These are phyloP conservation scores for Nadsonia fulvescens DNA, from an alignment of 805 yeast species.

Conservation along the genomic window DNA sequence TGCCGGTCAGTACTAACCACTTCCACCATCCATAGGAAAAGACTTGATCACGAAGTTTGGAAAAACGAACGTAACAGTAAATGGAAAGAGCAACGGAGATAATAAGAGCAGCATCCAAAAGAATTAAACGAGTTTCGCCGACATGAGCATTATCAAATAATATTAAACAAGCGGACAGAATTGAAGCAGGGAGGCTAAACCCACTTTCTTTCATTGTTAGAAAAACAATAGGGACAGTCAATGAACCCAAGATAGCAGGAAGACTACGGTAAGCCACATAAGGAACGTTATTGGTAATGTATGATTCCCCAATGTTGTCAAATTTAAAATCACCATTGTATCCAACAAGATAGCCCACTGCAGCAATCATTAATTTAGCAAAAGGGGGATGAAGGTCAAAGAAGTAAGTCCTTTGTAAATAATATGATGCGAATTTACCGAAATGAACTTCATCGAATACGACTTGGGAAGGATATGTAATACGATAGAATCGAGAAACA, in stretches of 20 bases:
- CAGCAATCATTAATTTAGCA: slow-evolving; percentile 82
- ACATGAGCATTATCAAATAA: slow-evolving; percentile 82
- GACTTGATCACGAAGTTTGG: slow-evolving; percentile 47
- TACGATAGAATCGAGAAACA: slow-evolving; percentile 54
- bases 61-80: slow-evolving; percentile 62
- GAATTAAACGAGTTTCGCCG: slow-evolving; percentile 74
- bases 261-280: slow-evolving; percentile 67
- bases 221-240: slow-evolving; percentile 72
- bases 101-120: slow-evolving; percentile 79
- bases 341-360: slow-evolving; percentile 75
- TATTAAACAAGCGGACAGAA: slow-evolving; percentile 58
- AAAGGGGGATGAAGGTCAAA: slow-evolving; percentile 98
- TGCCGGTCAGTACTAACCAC: slow-evolving; percentile 76
- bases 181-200: slow-evolving; percentile 60
- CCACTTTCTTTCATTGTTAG: slow-evolving; percentile 72
- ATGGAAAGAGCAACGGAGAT: slow-evolving; percentile 69
- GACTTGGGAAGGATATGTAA: slow-evolving; percentile 55
- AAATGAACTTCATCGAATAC: slow-evolving; percentile 47
- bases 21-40: slow-evolving; percentile 64
- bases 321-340: slow-evolving; percentile 87
- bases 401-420: slow-evolving; percentile 76
- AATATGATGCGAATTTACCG: slow-evolving; percentile 30
- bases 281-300: slow-evolving; percentile 65
- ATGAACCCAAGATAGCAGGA: slow-evolving; percentile 63
- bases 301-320: slow-evolving; percentile 73